Evolutionary conservation across 768 basidiomycete species (phyloP).

Genomic region (Termitomyces sp.): DNA sequence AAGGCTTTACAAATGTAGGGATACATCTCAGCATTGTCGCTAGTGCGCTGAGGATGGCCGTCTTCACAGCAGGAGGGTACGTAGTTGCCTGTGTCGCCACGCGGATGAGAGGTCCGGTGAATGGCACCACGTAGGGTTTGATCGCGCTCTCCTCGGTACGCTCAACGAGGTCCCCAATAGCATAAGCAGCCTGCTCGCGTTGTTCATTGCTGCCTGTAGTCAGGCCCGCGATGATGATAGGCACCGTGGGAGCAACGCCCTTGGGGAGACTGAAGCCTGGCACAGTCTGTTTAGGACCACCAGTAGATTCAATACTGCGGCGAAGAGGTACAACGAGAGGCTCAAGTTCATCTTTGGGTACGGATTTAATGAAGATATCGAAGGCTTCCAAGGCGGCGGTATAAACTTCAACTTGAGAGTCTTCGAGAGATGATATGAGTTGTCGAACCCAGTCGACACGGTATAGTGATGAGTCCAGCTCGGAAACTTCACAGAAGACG

Average conservation of each 20-base stretch:
- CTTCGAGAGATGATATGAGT: constrained; percentile 78
- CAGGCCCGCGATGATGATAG: constrained; percentile 87
- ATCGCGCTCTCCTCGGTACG: constrained; percentile 75
- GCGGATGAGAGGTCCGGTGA: constrained; percentile 93
- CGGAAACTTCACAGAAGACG: constrained; percentile 77
- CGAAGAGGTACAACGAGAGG: constrained; percentile 86
- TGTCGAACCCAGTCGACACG: constrained; percentile 94
- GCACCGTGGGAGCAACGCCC: constrained; percentile 78
- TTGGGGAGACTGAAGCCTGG: constrained; percentile 85
- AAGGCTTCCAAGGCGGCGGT: constrained; percentile 79
- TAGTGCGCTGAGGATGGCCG: constrained; percentile 82
- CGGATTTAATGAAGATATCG: constrained; percentile 82
- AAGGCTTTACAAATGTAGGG: constrained; percentile 88
- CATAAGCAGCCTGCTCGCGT: constrained; percentile 91
- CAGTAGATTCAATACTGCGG: constrained; percentile 80
- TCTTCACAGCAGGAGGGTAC: constrained; percentile 91
- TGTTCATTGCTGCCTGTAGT: constrained; percentile 94
- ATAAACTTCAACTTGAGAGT: constrained; percentile 67
- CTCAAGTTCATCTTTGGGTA: constrained; percentile 92
- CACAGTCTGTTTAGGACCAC: constrained; percentile 68
- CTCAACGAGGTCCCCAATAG: constrained; percentile 93
- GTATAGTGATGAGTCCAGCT: constrained; percentile 79
- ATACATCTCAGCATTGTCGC: constrained; percentile 81
- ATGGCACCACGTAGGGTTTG: constrained; percentile 93
- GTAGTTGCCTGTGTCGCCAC: constrained; percentile 87